phyloP scores from a whole-genome alignment of 2,329 filamentous ascomycete species.

The Dactylellina sp. region DNA sequence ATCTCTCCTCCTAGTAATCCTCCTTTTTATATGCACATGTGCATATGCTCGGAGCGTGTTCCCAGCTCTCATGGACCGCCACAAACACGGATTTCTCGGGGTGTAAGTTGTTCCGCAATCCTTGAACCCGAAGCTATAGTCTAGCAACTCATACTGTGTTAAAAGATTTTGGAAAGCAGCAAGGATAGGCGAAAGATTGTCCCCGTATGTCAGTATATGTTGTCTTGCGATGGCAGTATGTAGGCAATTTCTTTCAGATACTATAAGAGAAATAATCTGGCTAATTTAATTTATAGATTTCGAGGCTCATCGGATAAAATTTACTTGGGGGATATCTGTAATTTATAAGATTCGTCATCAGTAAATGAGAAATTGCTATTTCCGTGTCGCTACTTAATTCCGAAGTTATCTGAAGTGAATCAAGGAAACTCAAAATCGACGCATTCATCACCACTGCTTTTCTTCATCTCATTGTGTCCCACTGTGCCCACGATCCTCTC shows the following conservation, averaged over 20 bases:
- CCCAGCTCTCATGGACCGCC: constrained; percentile 88
- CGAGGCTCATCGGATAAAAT: constrained; percentile 53
- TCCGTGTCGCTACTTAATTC: too few species aligned
- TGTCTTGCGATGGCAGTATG: constrained; percentile 93
- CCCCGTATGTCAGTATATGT: constrained; percentile 93
- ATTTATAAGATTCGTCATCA: too few species aligned
- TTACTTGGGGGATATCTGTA: constrained; percentile 17
- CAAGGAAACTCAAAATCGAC: constrained; percentile 89
- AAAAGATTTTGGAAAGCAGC: constrained; percentile 88
- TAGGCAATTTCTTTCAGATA: constrained; percentile 54
- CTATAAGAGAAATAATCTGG: neutral
- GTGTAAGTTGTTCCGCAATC: constrained; percentile 70
- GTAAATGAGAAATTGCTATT: too few species aligned
- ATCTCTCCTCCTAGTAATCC: constrained; percentile 90
- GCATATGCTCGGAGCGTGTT: constrained; percentile 92
- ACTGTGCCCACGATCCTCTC: constrained; percentile 87
- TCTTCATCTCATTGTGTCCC: constrained; percentile 84
- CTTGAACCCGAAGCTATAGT: constrained; percentile 17
- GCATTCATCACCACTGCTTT: constrained; percentile 78
- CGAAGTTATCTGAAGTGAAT: constrained; percentile 7
- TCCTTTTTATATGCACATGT: constrained; percentile 95
- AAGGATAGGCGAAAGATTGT: constrained; percentile 88
- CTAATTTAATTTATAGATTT: constrained; percentile 22
- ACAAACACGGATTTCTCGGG: constrained; percentile 76
- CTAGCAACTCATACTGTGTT: constrained; percentile 2